Base-by-base conservation (phyloP, 2,329 filamentous ascomycete species). In the Aspergillus flavus region DNA sequence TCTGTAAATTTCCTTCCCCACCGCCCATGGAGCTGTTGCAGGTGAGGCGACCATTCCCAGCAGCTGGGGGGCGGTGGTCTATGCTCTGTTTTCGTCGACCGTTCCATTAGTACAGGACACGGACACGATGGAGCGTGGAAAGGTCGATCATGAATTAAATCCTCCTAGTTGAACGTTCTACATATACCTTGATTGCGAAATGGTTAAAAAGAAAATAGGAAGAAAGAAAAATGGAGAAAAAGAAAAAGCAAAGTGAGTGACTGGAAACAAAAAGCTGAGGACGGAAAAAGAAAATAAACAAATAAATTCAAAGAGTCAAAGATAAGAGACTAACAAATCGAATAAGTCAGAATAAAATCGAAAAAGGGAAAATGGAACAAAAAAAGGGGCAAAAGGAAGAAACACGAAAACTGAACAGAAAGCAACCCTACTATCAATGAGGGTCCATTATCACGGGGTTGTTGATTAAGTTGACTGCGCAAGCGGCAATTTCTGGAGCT, bases 41-140 rank as follows among this genome's bases (percentile, higher is more conserved):
- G 64, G 62, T 63, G 64, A 68, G 69, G 68, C 68, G 57, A 61
- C 69, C 68, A 70, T 67, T 70, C 64, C 55, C 59, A 52, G 59
- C 4, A 46, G 69, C 34, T n/a, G 69, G 32, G 69, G 56, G 21
- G 60, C 64, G 55, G 55, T 60, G 34, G 59, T 72, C 26, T 65
- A 69, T 41, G 64, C 62, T 63, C 55, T 39, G 30, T 55, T 30
- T 45, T n/a, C 36, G 34, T 34, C 41, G 21, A n/a, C n/a, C n/a
- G n/a, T 55, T 32, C 11, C 34, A 55, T 55, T 54, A 23, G 52
- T 36, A 54, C 30, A 53, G 19, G 9, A n/a, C 28, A 53, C 30
- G 7, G 30, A 10, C 50, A 32, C 28, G 16, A 53, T 53, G 28
- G 28, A 28, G 50, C 34, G 39, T 12, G 12, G 34, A 46, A 26